Evolutionary conservation across 129 eudicot species (phyloP).

Genomic region (Saposhnikovia divaricata): DNA sequence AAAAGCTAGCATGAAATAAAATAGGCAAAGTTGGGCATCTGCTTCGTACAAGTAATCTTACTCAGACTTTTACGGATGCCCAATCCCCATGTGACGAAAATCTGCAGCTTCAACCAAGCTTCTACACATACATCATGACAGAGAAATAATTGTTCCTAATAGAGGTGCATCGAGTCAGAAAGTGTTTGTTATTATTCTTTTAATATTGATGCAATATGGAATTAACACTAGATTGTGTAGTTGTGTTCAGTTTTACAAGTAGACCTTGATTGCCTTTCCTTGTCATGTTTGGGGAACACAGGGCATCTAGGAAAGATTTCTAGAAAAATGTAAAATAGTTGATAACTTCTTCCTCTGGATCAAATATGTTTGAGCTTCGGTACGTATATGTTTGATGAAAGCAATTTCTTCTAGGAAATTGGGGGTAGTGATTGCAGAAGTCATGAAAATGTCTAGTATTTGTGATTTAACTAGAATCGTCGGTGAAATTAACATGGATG

Average conservation of each 20-base stretch:
- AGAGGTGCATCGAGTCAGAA: neutral
- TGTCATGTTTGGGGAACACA: neutral
- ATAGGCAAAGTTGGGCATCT: neutral
- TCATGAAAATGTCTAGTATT: too few relatives aligned
- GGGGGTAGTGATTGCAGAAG: neutral
- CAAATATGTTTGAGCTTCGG: neutral
- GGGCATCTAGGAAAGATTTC: neutral
- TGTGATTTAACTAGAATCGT: too few relatives aligned
- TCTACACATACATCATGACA: neutral
- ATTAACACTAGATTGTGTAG: neutral
- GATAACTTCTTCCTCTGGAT: neutral
- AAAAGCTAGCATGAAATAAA: neutral
- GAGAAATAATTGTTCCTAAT: neutral
- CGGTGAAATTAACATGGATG: neutral
- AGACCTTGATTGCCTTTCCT: neutral
- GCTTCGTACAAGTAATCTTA: neutral
- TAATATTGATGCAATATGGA: neutral
- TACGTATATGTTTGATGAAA: neutral
- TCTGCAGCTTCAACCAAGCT: neutral
- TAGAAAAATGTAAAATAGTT: neutral
- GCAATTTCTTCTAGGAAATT: neutral
- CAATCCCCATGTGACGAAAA: neutral
- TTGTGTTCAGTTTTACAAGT: neutral
- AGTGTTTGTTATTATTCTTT: neutral
- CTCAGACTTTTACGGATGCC: neutral